These are phyloP conservation scores for Podospora fimiseda DNA, from an alignment of 495 filamentous ascomycete genomes.

Conservation along the genomic window DNA sequence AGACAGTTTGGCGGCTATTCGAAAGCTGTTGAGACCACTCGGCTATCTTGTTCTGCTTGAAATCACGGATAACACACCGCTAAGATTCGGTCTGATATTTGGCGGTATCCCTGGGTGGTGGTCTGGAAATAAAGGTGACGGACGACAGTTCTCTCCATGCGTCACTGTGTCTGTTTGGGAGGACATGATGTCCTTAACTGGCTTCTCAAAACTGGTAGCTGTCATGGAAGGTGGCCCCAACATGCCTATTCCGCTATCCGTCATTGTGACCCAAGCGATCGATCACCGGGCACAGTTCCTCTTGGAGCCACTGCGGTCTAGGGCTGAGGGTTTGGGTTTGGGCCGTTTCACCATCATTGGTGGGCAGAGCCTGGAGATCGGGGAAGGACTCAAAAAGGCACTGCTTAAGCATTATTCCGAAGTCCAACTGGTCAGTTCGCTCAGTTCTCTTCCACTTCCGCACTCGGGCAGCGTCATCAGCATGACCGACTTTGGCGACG, in stretches of 20 bases:
- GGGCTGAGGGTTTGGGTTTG: too few species aligned
- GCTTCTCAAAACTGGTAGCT: neutral
- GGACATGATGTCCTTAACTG: neutral
- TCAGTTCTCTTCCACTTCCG: too few species aligned
- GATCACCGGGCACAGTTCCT: neutral
- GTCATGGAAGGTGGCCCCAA: too few species aligned
- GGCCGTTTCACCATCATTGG: too few species aligned
- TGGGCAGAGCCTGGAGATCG: too few species aligned
- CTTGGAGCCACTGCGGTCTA: neutral
- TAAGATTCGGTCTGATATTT: neutral
- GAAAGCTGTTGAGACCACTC: neutral
- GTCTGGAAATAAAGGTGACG: neutral
- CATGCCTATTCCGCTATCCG: neutral
- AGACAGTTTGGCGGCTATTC: neutral
- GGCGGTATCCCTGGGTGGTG: neutral
- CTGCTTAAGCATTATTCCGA: too few species aligned
- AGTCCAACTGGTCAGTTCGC: too few species aligned
- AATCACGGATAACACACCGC: neutral
- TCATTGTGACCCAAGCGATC: neutral
- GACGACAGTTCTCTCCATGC: neutral
- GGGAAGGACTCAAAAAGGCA: too few species aligned
- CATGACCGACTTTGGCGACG: too few species aligned
- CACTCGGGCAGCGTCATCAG: too few species aligned
- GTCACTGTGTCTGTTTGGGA: neutral
- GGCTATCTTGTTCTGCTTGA: conserved; percentile 1